Evolutionary conservation across 2,329 filamentous ascomycete species (phyloP).

Genomic region (Aspergillus hortae): DNA sequence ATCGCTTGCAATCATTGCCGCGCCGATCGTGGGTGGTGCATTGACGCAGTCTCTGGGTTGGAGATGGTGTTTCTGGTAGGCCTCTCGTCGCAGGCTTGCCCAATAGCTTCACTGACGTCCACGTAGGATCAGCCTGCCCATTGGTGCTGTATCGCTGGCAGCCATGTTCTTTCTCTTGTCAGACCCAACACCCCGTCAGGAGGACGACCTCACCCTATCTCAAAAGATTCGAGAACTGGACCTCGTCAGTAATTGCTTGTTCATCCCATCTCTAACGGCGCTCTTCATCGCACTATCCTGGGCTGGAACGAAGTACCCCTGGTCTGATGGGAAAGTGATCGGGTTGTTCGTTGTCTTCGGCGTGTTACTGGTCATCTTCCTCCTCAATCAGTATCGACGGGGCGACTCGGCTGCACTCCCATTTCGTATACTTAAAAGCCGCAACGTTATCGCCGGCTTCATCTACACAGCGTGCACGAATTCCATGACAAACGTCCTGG

Average conservation of each 20-base stretch:
- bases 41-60: slow-evolving; percentile 32
- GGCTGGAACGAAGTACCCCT: slow-evolving; percentile 35
- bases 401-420: slow-evolving; percentile 32
- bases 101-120: not conserved
- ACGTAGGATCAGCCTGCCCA: slow-evolving; percentile 29
- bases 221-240: slow-evolving; percentile 31
- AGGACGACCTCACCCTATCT: slow-evolving; percentile 11
- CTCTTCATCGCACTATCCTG: slow-evolving; percentile 30
- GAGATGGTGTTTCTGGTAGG: slow-evolving; percentile 34
- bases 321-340: slow-evolving; percentile 31
- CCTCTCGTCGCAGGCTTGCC: not conserved
- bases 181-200: slow-evolving; percentile 11
- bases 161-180: slow-evolving; percentile 17
- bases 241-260: slow-evolving; percentile 27
- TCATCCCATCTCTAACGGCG: slow-evolving; percentile 29
- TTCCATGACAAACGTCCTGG: slow-evolving; percentile 20
- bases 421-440: slow-evolving; percentile 27
- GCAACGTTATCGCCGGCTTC: slow-evolving; percentile 24
- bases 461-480: slow-evolving; percentile 22
- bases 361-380: slow-evolving; percentile 29
- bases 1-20: slow-evolving; percentile 22
- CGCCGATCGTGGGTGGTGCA: slow-evolving; percentile 33
- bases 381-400: slow-evolving; percentile 25
- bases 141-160: slow-evolving; percentile 21
- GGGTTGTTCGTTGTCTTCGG: slow-evolving; percentile 29